Conservation (phyloP, 768 basidiomycete species). For the Rhodotorula toruloides region DNA sequence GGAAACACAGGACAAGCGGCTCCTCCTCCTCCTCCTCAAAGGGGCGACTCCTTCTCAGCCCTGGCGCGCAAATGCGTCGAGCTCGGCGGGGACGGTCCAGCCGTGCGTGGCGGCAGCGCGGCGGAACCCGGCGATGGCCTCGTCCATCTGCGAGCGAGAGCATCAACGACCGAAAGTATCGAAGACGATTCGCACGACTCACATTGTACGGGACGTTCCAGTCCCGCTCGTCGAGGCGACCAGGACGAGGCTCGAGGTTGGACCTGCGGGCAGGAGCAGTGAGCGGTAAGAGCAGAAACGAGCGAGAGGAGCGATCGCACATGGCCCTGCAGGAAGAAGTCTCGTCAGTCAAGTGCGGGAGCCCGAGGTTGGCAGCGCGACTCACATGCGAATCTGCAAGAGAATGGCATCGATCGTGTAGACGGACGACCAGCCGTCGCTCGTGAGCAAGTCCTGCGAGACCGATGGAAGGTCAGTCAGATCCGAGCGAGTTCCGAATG, state of each 20-base stretch:
- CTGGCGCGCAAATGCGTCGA: constrained; percentile 9
- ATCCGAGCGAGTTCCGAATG: constrained; percentile 56
- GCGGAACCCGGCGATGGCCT: constrained; percentile 62
- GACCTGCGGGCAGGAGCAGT: constrained; percentile 46
- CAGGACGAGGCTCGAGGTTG: constrained; percentile 61
- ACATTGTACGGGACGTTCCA: constrained; percentile 45
- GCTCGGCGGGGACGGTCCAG: constrained; percentile 49
- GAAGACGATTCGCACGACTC: constrained; percentile 1
- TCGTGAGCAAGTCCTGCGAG: constrained; percentile 60
- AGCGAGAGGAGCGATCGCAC: not conserved
- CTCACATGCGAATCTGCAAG: constrained; percentile 63
- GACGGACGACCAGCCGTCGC: constrained; percentile 53
- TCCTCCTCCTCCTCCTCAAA: not conserved
- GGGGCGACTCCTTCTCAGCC: constrained; percentile 1
- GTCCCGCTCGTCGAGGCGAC: constrained; percentile 54
- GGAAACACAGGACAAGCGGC: not conserved
- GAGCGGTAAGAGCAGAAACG: too few relatives aligned
- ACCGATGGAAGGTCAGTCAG: constrained; percentile 40
- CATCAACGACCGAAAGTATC: not conserved
- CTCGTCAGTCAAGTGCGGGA: too few relatives aligned
- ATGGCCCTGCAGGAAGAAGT: too few relatives aligned
- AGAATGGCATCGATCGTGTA: constrained; percentile 44
- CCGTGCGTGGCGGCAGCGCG: constrained; percentile 62
- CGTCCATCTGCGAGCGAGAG: constrained; percentile 52
- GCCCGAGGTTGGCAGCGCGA: too few relatives aligned